Evolutionary conservation across 805 yeast species (phyloP).

Genomic region (Cyberlindnera euphorbiiphila): DNA sequence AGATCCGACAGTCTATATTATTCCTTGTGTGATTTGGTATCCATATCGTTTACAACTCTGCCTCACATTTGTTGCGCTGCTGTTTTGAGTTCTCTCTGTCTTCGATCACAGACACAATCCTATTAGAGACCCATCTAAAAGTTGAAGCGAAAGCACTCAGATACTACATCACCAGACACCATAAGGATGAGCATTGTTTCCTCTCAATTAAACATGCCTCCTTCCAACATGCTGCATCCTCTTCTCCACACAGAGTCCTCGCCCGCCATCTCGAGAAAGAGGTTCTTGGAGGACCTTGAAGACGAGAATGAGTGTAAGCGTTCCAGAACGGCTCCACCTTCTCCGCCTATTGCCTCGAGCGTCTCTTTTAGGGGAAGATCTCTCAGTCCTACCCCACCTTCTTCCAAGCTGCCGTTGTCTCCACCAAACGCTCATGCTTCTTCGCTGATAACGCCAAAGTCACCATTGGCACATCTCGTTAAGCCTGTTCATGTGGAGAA

Average conservation of each 20-base stretch:
- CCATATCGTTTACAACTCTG: too few species aligned
- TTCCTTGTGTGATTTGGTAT: too few species aligned
- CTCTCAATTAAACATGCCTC: conserved; percentile 10
- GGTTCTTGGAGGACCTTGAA: conserved; percentile 24
- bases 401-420: too few species aligned
- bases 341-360: conserved; percentile 30
- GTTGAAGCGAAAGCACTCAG: conserved; percentile 1
- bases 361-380: conserved; percentile 21
- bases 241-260: conserved; percentile 4
- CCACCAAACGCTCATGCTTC: conserved; percentile 2
- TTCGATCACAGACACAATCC: not conserved
- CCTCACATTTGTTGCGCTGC: too few species aligned
- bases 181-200: conserved; percentile 15
- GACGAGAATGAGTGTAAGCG: conserved; percentile 29
- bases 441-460: conserved; percentile 8
- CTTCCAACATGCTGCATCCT: conserved; percentile 15
- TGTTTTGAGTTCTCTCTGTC: not conserved
- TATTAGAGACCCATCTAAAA: not conserved
- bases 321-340: conserved; percentile 45
- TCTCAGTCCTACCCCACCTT: conserved; percentile 20
- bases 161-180: not conserved
- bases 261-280: conserved; percentile 21
- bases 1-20: too few species aligned
- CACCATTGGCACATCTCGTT: conserved; percentile 15
- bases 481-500: conserved; percentile 16